Percentiles rank a stretch among this genome's conserved stretches.
Evolutionary conservation across 305 asterid species (phyloP).

Genomic region (Solanum hybrid): DNA sequence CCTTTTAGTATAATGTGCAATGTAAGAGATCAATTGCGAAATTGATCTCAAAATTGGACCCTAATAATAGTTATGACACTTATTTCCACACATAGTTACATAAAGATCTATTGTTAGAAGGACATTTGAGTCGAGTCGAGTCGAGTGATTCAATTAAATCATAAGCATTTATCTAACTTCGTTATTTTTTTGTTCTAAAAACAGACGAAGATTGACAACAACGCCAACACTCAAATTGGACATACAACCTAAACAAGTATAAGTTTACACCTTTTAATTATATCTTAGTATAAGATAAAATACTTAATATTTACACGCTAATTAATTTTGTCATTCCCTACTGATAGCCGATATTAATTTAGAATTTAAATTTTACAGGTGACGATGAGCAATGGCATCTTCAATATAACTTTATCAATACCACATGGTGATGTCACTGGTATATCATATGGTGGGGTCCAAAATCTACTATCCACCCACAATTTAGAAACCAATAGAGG

Average conservation of each 20-base stretch:
- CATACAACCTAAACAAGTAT: background rate
- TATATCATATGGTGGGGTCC: no score
- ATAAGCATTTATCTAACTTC: background rate
- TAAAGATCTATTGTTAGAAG: background rate
- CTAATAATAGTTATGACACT: no score
- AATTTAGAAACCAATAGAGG: no score
- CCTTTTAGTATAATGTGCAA: background rate
- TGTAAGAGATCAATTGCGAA: background rate
- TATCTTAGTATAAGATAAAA: no score
- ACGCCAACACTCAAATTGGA: background rate
- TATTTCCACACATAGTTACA: no score
- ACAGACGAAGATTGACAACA: background rate
- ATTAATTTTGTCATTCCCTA: background rate
- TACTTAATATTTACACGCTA: no score
- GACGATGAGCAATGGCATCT: constrained; percentile 36
- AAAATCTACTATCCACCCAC: no score
- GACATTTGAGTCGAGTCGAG: background rate
- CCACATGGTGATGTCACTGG: no score
- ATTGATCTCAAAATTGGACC: background rate
- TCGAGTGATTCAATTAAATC: background rate
- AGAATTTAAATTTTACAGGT: constrained; percentile 22
- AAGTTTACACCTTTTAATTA: background rate
- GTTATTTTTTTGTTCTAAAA: background rate
- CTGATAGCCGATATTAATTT: background rate
- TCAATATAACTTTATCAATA: constrained; percentile 19